Conservation (phyloP, 495 filamentous ascomycete species). For the Chaetomium tenue region DNA sequence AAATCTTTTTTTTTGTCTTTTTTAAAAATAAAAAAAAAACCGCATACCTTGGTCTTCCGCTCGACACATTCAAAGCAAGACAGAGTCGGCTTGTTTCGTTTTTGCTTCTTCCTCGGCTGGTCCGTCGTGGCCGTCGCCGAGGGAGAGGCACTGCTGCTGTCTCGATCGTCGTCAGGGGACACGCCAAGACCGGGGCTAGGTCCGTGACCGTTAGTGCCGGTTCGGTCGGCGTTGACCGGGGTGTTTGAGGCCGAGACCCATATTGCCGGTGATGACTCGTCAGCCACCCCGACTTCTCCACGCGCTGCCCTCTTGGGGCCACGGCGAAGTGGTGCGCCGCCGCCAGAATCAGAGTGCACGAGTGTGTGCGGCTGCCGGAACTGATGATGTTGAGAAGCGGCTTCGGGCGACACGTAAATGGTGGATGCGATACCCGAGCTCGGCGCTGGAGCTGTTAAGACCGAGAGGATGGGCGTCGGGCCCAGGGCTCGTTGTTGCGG, state of each 20-base stretch:
- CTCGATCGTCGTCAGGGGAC: constrained; percentile 23
- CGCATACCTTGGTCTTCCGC: constrained; percentile 64
- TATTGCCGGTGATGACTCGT: constrained; percentile 12
- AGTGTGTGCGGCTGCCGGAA: constrained; percentile 16
- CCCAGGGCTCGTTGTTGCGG: constrained; percentile 5
- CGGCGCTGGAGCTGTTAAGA: constrained; percentile 31
- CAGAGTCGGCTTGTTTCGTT: constrained; percentile 71
- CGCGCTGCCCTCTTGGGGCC: constrained; percentile 6
- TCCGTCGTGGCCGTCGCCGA: constrained; percentile 31
- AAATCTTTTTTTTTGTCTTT: too few species aligned
- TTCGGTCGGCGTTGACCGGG: constrained; percentile 6
- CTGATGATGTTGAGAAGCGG: not conserved
- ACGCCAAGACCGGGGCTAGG: constrained; percentile 24
- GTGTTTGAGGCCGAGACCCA: not conserved
- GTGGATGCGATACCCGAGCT: constrained; percentile 35
- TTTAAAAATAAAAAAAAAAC: not conserved
- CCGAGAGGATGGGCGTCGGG: constrained; percentile 10
- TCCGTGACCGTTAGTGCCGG: constrained; percentile 13
- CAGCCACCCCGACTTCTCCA: constrained; percentile 1
- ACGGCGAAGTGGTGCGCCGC: constrained; percentile 1
- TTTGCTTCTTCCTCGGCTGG: constrained; percentile 61
- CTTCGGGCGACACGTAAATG: constrained; percentile 39
- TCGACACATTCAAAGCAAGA: constrained; percentile 71
- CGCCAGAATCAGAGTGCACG: not conserved
- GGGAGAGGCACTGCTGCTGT: constrained; percentile 35